Percentiles rank a stretch among this genome's conserved stretches.
Conservation (phyloP, 768 basidiomycete genomes). For the Xerocomellus chrysenteron region DNA sequence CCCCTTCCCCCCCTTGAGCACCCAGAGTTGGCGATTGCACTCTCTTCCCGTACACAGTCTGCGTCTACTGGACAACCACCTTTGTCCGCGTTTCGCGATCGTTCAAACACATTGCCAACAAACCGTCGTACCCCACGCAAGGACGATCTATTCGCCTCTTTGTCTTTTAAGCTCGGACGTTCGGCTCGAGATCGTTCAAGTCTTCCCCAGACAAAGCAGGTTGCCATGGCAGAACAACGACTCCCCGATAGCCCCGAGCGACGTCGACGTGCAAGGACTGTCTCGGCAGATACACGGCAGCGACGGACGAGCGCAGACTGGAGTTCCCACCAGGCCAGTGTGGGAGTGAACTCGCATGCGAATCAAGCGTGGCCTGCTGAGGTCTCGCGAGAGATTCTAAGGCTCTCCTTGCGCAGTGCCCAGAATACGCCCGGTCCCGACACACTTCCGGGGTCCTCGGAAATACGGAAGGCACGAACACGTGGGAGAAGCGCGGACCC, state of each 20-base stretch:
- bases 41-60: constrained; percentile 22
- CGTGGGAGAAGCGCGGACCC: constrained; percentile 22
- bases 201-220: constrained; percentile 26
- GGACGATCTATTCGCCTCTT: constrained; percentile 21
- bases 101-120: constrained; percentile 24
- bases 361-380: constrained; percentile 56
- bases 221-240: constrained; percentile 7
- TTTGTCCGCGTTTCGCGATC: constrained; percentile 17
- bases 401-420: constrained; percentile 39
- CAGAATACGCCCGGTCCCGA: constrained; percentile 6
- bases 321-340: constrained; percentile 48
- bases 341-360: constrained; percentile 25
- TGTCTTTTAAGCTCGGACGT: constrained; percentile 27
- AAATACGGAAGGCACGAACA: constrained; percentile 11
- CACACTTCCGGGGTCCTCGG: constrained; percentile 25
- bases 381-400: constrained; percentile 55
- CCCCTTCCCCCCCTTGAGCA: constrained; percentile 57
- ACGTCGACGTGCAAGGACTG: constrained; percentile 25
- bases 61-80: constrained; percentile 3
- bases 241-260: neutral
- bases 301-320: constrained; percentile 60
- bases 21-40: constrained; percentile 28
- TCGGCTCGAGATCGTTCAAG: constrained; percentile 30
- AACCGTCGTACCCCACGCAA: constrained; percentile 13
- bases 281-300: constrained; percentile 36